Evolutionary conservation across 176 grass and related monocot species (phyloP).

Genomic region (Echinochloa phyllopogon): DNA sequence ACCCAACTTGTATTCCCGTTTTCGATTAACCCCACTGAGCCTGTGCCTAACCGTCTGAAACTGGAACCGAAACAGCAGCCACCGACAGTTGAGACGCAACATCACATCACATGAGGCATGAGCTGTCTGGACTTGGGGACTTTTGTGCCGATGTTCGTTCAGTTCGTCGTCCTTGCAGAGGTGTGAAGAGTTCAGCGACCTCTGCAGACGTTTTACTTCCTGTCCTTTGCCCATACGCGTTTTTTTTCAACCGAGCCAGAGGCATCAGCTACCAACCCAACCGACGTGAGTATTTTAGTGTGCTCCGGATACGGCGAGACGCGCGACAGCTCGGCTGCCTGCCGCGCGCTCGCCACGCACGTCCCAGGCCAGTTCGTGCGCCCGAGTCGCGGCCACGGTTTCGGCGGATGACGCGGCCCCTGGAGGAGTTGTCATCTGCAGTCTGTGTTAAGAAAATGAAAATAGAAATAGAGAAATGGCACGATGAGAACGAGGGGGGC

Average conservation of each 20-base stretch:
- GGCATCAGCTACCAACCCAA: background rate
- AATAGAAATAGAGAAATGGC: background rate
- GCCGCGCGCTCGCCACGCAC: background rate
- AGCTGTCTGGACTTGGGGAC: too few species aligned
- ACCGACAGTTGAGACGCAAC: too few species aligned
- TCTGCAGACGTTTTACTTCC: background rate
- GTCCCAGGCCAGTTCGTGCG: conserved; percentile 6
- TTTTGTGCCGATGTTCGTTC: too few species aligned
- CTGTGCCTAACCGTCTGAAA: too few species aligned
- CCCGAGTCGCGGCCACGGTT: conserved; percentile 35
- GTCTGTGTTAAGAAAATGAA: background rate
- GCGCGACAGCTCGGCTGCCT: conserved; percentile 8
- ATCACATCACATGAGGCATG: too few species aligned
- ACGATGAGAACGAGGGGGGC: conserved; percentile 38
- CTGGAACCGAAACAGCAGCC: background rate
- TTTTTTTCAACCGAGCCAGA: background rate
- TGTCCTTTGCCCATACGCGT: background rate
- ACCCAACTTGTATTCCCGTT: background rate
- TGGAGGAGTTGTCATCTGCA: background rate
- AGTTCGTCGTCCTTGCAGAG: background rate
- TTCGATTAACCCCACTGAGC: too few species aligned
- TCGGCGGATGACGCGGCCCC: background rate
- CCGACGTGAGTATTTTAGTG: background rate
- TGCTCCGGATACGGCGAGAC: background rate
- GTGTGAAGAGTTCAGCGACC: background rate